These are phyloP conservation scores for Fonsecaea pedrosoi DNA, from an alignment of 2,329 filamentous ascomycete species.

Conservation along the genomic window DNA sequence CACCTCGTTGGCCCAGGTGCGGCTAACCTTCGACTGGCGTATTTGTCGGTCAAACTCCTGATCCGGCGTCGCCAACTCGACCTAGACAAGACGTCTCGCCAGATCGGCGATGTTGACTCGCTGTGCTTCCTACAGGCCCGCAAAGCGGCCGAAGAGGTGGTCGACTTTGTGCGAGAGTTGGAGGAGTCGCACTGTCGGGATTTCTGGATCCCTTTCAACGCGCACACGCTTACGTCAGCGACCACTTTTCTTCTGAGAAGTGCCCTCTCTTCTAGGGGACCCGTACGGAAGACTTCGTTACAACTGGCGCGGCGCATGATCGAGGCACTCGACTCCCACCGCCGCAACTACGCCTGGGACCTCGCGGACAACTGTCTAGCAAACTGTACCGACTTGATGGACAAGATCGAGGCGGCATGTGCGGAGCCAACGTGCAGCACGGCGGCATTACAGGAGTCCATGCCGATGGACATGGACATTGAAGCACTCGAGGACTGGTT, in stretches of 20 bases:
- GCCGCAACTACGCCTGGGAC: constrained; percentile 55
- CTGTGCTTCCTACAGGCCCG: constrained; percentile 44
- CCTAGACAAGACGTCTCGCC: constrained; percentile 42
- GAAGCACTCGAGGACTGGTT: constrained; percentile 11
- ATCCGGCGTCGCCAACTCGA: constrained; percentile 58
- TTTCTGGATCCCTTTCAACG: constrained; percentile 59
- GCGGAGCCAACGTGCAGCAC: constrained; percentile 12
- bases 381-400: constrained; percentile 57
- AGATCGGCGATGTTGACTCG: constrained; percentile 29
- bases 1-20: constrained; percentile 53
- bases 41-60: constrained; percentile 57
- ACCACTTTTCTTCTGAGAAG: constrained; percentile 60
- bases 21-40: constrained; percentile 60
- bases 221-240: constrained; percentile 58
- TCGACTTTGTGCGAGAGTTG: constrained; percentile 57
- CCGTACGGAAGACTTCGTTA: constrained; percentile 49
- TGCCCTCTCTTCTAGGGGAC: constrained; percentile 45
- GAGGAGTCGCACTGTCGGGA: constrained; percentile 53
- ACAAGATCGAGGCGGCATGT: constrained; percentile 46
- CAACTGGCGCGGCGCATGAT: constrained; percentile 55
- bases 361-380: constrained; percentile 59
- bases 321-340: constrained; percentile 49
- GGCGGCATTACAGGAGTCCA: constrained; percentile 14
- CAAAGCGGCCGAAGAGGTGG: constrained; percentile 58
- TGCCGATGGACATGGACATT: constrained; percentile 21